Base-by-base conservation (phyloP, 495 filamentous ascomycete species). In the Penicillium lividum region DNA sequence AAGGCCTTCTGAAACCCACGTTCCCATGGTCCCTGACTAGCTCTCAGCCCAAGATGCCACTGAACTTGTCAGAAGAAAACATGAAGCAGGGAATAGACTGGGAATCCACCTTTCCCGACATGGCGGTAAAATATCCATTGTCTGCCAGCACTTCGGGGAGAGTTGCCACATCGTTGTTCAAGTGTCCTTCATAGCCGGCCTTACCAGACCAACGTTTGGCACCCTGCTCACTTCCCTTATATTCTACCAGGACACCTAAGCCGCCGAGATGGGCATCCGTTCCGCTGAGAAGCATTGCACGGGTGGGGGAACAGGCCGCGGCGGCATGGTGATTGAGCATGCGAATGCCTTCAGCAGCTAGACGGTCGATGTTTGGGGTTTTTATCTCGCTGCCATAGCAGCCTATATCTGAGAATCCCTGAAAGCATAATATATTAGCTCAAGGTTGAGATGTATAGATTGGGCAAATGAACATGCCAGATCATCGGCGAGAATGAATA, bases 61-160 rank as follows among this genome's bases (percentile, higher is more conserved):
- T 64, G 18, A 13, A 16, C n/a, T n/a, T n/a, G n/a, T n/a, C n/a
- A n/a, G n/a, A 0, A 0, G 15, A 22, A n/a, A n/a, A n/a, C n/a
- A n/a, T n/a, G n/a, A n/a, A n/a, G n/a, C n/a, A n/a, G n/a, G n/a
- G n/a, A n/a, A n/a, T n/a, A n/a, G n/a, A n/a, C n/a, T n/a, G n/a
- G n/a, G n/a, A n/a, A n/a, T n/a, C n/a, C n/a, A 67, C 79, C 77
- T 84, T 84, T 0, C 82, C 82, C 10, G 75, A 71, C 68, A 83
- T 78, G 13, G 78, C 34, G 1, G 82, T 85, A 18, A 70, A 68
- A 57, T 85, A 85, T 11, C 82, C 82, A 22, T 65, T 72, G 54
- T 85, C 82, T 10, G 65, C 64, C 6, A 85, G 68, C 9, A 84
- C 52, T 57, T 85, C 81, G n/a, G 82, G 79, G 1, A 84, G 59